Evolutionary conservation across 345 rosid species (phyloP).

Genomic region (Aurinia saxatilis): DNA sequence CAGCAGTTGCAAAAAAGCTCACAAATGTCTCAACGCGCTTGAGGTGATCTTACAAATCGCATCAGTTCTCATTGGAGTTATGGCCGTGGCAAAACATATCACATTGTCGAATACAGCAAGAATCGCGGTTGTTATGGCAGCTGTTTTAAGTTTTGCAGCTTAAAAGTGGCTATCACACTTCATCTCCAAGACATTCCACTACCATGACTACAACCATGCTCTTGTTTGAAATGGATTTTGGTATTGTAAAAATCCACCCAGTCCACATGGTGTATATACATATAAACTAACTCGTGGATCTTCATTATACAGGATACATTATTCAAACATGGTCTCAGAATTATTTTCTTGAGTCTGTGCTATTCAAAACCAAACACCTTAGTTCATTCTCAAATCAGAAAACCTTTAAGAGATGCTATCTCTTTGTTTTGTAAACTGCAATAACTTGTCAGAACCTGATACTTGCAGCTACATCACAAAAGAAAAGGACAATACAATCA

Average conservation of each 20-base stretch:
- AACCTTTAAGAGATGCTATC: too few species aligned
- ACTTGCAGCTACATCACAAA: too few species aligned
- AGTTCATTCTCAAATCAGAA: too few species aligned
- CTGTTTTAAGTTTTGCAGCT: constrained; percentile 54
- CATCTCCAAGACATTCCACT: constrained; percentile 61
- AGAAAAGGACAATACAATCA: too few species aligned
- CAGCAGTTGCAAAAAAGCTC: constrained; percentile 59
- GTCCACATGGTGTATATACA: neutral
- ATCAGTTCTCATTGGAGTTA: constrained; percentile 45
- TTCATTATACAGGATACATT: neutral
- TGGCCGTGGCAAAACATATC: constrained; percentile 46
- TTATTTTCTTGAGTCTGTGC: too few species aligned
- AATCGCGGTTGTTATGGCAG: constrained; percentile 33
- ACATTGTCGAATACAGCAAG: constrained; percentile 38
- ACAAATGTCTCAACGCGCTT: constrained; percentile 46
- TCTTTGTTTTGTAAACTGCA: too few species aligned
- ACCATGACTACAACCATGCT: constrained; percentile 75
- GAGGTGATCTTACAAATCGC: constrained; percentile 54
- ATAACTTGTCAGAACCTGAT: too few species aligned
- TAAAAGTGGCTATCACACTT: constrained; percentile 72
- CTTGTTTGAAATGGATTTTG: constrained; percentile 32
- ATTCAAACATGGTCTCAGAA: neutral
- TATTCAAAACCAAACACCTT: too few species aligned
- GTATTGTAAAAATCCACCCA: neutral
- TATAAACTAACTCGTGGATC: neutral